phyloP scores from a whole-genome alignment of 257 asterid species.

The Ajuga chamaepitys region DNA sequence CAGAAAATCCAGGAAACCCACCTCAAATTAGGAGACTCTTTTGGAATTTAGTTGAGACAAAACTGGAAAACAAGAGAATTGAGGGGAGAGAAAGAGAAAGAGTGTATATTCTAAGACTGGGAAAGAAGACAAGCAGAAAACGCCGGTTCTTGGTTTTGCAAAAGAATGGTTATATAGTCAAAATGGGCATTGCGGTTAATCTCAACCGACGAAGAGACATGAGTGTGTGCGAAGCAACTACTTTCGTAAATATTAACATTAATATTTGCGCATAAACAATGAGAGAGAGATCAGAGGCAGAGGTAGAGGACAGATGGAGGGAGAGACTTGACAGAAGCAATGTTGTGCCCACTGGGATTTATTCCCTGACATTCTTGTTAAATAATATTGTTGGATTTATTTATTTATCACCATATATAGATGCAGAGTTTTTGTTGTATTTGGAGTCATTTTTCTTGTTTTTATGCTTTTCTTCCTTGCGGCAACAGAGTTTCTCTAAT shows the following conservation, averaged over 20 bases:
- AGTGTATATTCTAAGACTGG: constrained; percentile 36
- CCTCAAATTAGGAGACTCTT: constrained; percentile 36
- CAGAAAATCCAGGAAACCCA: constrained; percentile 16
- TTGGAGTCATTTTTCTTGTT: constrained; percentile 8
- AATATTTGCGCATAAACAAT: constrained; percentile 18
- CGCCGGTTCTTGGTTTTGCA: constrained; percentile 45
- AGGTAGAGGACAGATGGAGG: constrained; percentile 20
- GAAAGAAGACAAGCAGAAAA: constrained; percentile 52
- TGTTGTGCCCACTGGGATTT: constrained; percentile 34
- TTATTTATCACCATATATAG: not conserved
- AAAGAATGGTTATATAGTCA: constrained; percentile 33
- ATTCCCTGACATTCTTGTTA: constrained; percentile 33
- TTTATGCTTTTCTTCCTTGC: not conserved
- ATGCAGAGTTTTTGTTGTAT: constrained; percentile 7
- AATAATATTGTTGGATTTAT: not conserved
- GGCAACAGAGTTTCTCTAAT: constrained; percentile 18
- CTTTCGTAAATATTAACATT: constrained; percentile 18
- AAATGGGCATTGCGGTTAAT: constrained; percentile 14
- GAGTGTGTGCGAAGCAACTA: constrained; percentile 53
- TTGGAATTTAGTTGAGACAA: constrained; percentile 15
- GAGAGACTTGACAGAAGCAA: constrained; percentile 12
- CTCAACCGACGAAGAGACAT: constrained; percentile 39
- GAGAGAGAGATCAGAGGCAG: constrained; percentile 17
- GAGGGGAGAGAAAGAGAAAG: constrained; percentile 9
- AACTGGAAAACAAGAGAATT: constrained; percentile 1